A percentile compares a stretch with the other conserved stretches of the same genome.
These are phyloP conservation scores for Termitomyces sp. DNA, from an alignment of 768 basidiomycete genomes.

Conservation along the genomic window DNA sequence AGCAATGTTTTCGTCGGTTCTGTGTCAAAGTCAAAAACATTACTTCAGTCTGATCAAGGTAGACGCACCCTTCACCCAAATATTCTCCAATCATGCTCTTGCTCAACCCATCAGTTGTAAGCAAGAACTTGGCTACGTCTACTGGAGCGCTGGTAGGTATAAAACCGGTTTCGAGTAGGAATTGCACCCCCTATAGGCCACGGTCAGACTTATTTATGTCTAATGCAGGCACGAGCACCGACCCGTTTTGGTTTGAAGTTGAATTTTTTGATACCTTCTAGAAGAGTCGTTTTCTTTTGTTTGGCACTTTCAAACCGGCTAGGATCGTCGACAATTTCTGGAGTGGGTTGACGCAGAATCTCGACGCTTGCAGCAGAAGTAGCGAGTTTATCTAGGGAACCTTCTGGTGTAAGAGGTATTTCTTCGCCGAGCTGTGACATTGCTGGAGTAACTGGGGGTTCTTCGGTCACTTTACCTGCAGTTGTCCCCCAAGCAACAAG, in stretches of 20 bases:
- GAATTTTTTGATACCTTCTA: conserved; percentile 96
- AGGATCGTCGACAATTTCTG: conserved; percentile 87
- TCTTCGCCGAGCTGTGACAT: conserved; percentile 55
- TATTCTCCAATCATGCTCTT: conserved; percentile 98
- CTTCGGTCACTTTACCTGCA: conserved; percentile 42
- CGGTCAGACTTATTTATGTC: neutral
- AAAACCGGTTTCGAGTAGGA: conserved; percentile 84
- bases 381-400: conserved; percentile 53
- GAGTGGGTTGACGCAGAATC: conserved; percentile 62
- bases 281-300: conserved; percentile 89
- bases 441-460: conserved; percentile 31
- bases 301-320: conserved; percentile 92
- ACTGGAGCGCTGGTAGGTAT: conserved; percentile 68
- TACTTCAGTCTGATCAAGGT: neutral
- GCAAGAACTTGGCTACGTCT: conserved; percentile 82
- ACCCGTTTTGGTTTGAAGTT: conserved; percentile 98
- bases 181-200: conserved; percentile 72
- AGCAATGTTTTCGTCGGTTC: conserved; percentile 85
- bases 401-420: conserved; percentile 49
- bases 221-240: conserved; percentile 19
- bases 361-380: conserved; percentile 46
- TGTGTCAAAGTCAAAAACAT: conserved; percentile 25
- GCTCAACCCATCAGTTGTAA: conserved; percentile 87
- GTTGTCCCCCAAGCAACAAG: conserved; percentile 88
- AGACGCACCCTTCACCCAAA: conserved; percentile 87